Base-by-base conservation (phyloP, 805 yeast species). In the Teunomyces pallodes region DNA sequence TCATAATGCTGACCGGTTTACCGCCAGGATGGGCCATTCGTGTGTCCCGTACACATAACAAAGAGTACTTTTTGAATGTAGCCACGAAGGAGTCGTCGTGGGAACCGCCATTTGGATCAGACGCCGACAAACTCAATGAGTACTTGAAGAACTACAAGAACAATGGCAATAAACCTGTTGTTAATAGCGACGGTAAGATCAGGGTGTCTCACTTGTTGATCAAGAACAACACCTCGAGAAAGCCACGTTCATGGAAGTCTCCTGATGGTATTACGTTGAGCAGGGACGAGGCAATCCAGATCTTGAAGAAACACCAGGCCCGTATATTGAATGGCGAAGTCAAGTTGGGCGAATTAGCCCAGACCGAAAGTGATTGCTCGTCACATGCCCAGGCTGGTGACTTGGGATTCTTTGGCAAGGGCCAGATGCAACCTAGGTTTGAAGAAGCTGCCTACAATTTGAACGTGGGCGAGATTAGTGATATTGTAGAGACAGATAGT, bases 361-460 rank as follows among this genome's bases (percentile, higher is more conserved):
- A 74, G 32, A 82, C 90, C 2, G 94, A 89, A 64, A 85, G 95
- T 53, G 99, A 92, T 64, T 90, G 97, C 66, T 80, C 87, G 13
- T 86, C 95, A 9, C 95, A 87, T 59, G 74, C 86, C 42, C 83
- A 87, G 60, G 90, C 90, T 16, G 99, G 99, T 41, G 99, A 94
- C 65, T 75, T 94, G 58, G 98, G 99, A 0, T 82, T 71, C 61
- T 94, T 94, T 62, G 89, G 87, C 20, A 82, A 77, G 51, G 97
- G 97, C 35, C 90, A 86, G 58, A 94, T 94, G 99, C 98, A 94
- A 67, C 96, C 96, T 31, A 71, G 86, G 49, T 94, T 94, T 61
- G 99, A 94, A 67, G 83, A 83, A 50, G 96, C 94, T 2, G 84
- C 96, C 1, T 92, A 87, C 64, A 83, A 70, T 4, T 72, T 94